Base-by-base conservation (phyloP, 257 asterid genomes). In the Solanum sejunctum region DNA sequence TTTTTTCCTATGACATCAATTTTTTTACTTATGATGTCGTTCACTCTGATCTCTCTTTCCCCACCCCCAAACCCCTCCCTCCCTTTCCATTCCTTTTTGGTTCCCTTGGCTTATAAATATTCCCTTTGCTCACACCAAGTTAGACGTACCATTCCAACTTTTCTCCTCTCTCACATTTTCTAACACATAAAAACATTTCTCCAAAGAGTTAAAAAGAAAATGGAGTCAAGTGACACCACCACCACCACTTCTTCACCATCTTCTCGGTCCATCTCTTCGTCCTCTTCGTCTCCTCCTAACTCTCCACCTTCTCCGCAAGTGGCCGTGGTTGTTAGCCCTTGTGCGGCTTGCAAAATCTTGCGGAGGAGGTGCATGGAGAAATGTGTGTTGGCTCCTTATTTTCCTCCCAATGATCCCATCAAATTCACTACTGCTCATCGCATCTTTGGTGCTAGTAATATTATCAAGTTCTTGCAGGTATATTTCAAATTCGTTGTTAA, bases 181-280 rank as follows among this genome's bases (percentile, higher is more conserved):
- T 43, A n/a, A 56, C 56, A 36, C 39, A 4, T 3, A 36, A 36
- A 32, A 36, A 18, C 16, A 18, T 41, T 71, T 41, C 36, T 43
- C 7, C 20, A 72, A 43, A 69, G 47, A 69, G 9, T 69, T 8
- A 39, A 17, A 12, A 10, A 3, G 4, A 39, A 4, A 82, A n/a
- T 86, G 87, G 86, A 47, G 32, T 78, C 84, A 36, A 36, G 49
- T 20, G 49, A 57, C n/a, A 56, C 32, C 7, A 26, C 39, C 39
- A 3, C 39, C 39, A 36, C 39, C 4, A 36, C 94, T 56, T 81
- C 90, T 1, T 58, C 90, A 2, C 64, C 54, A 45, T 51, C 86
- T 67, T 88, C 86, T 61, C 88, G 89, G 21, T 87, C 89, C 0
- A 64, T 84, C 23, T 89, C 90, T 6, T 90, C 91, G 26, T 73